A percentile compares a stretch with the other conserved stretches of the same genome.
Conservation (phyloP, 768 basidiomycete species). For the Xerocomellus intermedius region DNA sequence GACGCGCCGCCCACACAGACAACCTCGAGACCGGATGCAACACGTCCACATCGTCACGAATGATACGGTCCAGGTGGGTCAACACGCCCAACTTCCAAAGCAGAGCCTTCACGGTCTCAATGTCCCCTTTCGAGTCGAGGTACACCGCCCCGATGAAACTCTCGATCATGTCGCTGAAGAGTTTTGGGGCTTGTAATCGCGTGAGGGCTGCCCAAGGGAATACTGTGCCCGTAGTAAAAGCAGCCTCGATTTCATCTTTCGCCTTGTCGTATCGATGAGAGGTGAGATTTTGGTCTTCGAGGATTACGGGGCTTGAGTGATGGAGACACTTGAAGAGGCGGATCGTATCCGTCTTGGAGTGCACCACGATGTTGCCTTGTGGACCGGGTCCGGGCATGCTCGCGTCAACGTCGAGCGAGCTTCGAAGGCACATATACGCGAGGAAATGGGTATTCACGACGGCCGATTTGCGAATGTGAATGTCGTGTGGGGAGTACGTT, state of each 20-base stretch:
- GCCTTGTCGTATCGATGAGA: conserved; percentile 49
- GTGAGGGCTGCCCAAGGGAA: conserved; percentile 78
- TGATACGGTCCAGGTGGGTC: conserved; percentile 59
- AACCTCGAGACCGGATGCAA: conserved; percentile 71
- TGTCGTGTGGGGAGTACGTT: conserved; percentile 64
- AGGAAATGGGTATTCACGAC: conserved; percentile 75
- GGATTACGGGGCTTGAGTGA: conserved; percentile 60
- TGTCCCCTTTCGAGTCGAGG: conserved; percentile 60
- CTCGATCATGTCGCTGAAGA: conserved; percentile 79
- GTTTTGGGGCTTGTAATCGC: conserved; percentile 73
- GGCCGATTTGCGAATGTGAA: conserved; percentile 64
- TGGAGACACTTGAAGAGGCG: conserved; percentile 68
- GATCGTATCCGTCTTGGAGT: conserved; percentile 44
- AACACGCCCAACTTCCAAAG: conserved; percentile 56
- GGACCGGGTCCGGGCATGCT: conserved; percentile 48
- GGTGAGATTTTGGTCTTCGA: conserved; percentile 63
- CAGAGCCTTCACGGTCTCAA: conserved; percentile 48
- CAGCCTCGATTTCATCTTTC: conserved; percentile 47
- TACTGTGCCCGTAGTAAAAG: conserved; percentile 40
- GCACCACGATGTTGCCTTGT: conserved; percentile 34
- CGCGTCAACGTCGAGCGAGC: conserved; percentile 40
- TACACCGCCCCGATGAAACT: conserved; percentile 75
- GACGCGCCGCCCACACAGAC: conserved; percentile 55
- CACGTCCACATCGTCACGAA: conserved; percentile 66
- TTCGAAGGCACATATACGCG: conserved; percentile 61